phyloP scores from a whole-genome alignment of 1,284 basidiomycete genomes.

The Schizophyllum commune region DNA sequence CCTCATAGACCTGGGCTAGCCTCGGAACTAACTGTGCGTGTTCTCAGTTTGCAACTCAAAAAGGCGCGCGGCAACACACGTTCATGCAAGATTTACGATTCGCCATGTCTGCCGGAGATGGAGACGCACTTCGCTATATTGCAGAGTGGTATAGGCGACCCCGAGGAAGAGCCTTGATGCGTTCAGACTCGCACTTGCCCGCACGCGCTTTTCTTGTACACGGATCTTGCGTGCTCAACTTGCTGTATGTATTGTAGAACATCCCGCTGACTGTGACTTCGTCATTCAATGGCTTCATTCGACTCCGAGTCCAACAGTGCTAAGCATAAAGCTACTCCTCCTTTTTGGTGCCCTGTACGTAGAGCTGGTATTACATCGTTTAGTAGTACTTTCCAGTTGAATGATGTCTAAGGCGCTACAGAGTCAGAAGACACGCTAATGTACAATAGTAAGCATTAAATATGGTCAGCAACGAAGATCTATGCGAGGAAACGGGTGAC shows the following conservation, averaged over 20 bases:
- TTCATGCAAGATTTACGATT: conserved; percentile 96
- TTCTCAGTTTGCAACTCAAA: conserved; percentile 74
- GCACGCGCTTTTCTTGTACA: neutral
- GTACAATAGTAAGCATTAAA: conserved; percentile 3
- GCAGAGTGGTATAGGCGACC: conserved; percentile 82
- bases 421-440: conserved; percentile 7
- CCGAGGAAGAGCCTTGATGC: conserved; percentile 71
- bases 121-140: conserved; percentile 96
- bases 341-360: too few species aligned
- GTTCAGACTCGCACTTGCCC: neutral
- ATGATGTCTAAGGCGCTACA: conserved; percentile 3
- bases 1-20: conserved; percentile 3
- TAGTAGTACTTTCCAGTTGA: conserved; percentile 8
- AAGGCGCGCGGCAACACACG: conserved; percentile 92
- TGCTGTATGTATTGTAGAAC: neutral
- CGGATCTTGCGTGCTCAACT: neutral
- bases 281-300: too few species aligned
- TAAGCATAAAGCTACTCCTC: too few species aligned
- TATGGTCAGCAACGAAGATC: too few species aligned
- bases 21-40: conserved; percentile 8
- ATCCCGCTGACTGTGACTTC: too few species aligned
- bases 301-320: too few species aligned
- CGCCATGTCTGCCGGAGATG: conserved; percentile 94
- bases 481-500: conserved; percentile 78
- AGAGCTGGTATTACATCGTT: too few species aligned